Evolutionary conservation across 495 filamentous ascomycete genomes (phyloP).

Genomic region (Penicilliopsis zonata): DNA sequence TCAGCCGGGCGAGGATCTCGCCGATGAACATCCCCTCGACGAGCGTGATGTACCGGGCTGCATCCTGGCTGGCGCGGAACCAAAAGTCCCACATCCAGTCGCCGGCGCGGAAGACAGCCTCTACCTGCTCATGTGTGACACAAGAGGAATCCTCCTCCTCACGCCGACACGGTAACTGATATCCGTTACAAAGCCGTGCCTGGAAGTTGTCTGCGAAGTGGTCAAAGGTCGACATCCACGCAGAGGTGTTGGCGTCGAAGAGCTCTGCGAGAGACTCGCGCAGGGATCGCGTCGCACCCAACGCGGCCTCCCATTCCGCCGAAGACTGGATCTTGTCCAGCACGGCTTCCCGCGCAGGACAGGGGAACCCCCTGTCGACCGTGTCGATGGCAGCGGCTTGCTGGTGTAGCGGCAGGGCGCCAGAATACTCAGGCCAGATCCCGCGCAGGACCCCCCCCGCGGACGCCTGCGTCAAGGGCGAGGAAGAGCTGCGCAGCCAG

Average conservation of each 20-base stretch:
- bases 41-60: conserved; percentile 24
- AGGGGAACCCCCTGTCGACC: conserved; percentile 26
- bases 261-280: conserved; percentile 20
- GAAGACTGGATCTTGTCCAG: conserved; percentile 17
- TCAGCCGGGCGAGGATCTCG: conserved; percentile 20
- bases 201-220: conserved; percentile 36
- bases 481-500: conserved; percentile 30
- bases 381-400: conserved; percentile 25
- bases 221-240: conserved; percentile 28
- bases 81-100: conserved; percentile 38
- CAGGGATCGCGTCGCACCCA: conserved; percentile 18
- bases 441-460: conserved; percentile 29
- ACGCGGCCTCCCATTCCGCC: conserved; percentile 22
- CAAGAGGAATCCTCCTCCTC: conserved; percentile 18
- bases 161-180: conserved; percentile 21
- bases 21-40: conserved; percentile 30
- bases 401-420: conserved; percentile 26
- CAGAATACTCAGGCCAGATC: conserved; percentile 22
- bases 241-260: conserved; percentile 18
- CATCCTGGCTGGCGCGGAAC: conserved; percentile 26
- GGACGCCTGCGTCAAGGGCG: conserved; percentile 23
- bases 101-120: conserved; percentile 31
- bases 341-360: conserved; percentile 12
- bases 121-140: conserved; percentile 18
- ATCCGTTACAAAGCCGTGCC: conserved; percentile 31